Evolutionary conservation across 2,329 filamentous ascomycete species (phyloP).

Genomic region (Lomentospora prolificans): DNA sequence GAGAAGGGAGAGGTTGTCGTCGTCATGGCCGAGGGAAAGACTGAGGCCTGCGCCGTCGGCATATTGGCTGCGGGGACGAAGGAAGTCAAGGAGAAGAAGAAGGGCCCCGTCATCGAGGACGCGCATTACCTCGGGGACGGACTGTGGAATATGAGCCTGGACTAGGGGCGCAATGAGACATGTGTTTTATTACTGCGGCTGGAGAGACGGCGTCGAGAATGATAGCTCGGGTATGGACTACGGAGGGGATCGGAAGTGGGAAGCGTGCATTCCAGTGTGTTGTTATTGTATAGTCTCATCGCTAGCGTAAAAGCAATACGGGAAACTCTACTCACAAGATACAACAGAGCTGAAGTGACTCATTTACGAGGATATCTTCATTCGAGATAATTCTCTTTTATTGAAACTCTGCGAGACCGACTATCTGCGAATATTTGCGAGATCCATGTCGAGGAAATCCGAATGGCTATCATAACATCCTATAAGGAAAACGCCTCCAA

Average conservation of each 20-base stretch:
- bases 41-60: conserved; percentile 81
- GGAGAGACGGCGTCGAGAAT: background rate
- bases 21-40: conserved; percentile 86
- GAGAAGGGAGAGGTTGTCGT: conserved; percentile 77
- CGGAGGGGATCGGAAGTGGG: no score
- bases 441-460: no score
- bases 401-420: no score
- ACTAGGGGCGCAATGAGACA: conserved; percentile 17
- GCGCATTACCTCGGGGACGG: conserved; percentile 93
- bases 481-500: no score
- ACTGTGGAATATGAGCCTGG: conserved; percentile 62
- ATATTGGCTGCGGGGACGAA: conserved; percentile 73
- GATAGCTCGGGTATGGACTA: no score
- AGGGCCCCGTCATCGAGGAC: conserved; percentile 87
- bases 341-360: background rate
- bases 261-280: no score
- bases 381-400: no score
- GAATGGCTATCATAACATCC: no score
- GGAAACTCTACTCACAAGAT: background rate
- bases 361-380: no score
- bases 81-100: conserved; percentile 89
- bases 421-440: no score
- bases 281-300: background rate
- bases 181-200: background rate
- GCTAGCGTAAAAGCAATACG: background rate